Percentiles rank a stretch among this genome's conserved stretches.
These are phyloP conservation scores for Aspergillus sclerotioniger DNA, from an alignment of 495 filamentous ascomycete species.

Conservation along the genomic window DNA sequence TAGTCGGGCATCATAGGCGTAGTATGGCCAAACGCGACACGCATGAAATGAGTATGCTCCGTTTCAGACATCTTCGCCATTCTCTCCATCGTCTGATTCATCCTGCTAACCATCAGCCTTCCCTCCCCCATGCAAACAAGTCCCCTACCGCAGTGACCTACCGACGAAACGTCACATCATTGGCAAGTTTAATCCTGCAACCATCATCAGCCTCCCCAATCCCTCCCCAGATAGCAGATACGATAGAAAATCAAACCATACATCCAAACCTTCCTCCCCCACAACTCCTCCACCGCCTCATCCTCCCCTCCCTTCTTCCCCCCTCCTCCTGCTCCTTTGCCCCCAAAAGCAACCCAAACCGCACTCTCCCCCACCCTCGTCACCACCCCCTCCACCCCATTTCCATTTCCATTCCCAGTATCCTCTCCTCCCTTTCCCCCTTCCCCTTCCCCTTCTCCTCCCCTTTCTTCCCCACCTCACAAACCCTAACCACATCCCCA, in stretches of 20 bases:
- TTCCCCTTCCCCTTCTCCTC: conserved; percentile 72
- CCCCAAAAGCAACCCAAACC: conserved; percentile 67
- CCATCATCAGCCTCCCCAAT: not conserved
- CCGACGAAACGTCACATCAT: conserved; percentile 89
- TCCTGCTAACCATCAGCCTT: conserved; percentile 47
- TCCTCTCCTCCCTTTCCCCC: conserved; percentile 54
- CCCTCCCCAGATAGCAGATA: not conserved
- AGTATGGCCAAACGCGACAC: conserved; percentile 73
- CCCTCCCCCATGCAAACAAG: not conserved
- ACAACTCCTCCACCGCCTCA: conserved; percentile 59
- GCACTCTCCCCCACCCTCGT: conserved; percentile 59
- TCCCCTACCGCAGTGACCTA: conserved; percentile 36
- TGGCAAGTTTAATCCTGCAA: conserved; percentile 66
- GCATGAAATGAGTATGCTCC: conserved; percentile 71
- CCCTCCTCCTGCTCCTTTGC: conserved; percentile 49
- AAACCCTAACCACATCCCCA: conserved; percentile 83
- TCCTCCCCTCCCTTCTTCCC: conserved; percentile 44
- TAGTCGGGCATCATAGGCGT: conserved; percentile 43
- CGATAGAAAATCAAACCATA: conserved; percentile 31
- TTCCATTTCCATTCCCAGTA: conserved; percentile 20
- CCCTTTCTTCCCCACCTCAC: conserved; percentile 67
- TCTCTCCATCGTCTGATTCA: conserved; percentile 84
- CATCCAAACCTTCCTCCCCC: conserved; percentile 63
- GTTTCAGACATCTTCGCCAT: conserved; percentile 68
- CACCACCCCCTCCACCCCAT: conserved; percentile 77